These are phyloP conservation scores for Beta lomatogona DNA, from an alignment of 179 eudicot species.

Conservation along the genomic window DNA sequence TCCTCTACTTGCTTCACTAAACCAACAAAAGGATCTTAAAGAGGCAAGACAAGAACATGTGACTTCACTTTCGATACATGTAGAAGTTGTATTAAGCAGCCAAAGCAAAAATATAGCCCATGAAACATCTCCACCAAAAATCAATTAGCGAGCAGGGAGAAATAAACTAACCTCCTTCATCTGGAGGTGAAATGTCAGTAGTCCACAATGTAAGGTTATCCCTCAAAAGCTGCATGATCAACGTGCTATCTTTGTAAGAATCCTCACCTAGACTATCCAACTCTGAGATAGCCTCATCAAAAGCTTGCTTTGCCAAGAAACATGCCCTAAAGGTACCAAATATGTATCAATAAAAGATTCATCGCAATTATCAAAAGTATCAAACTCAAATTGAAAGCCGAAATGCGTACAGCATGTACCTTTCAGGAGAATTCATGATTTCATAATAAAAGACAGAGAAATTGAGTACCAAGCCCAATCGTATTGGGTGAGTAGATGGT, in stretches of 20 bases:
- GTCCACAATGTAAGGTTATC: conserved; percentile 38
- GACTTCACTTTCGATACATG: neutral
- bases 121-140: too few relatives aligned
- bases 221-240: conserved; percentile 34
- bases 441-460: conserved; percentile 68
- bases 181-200: conserved; percentile 22
- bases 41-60: too few relatives aligned
- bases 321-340: conserved; percentile 28
- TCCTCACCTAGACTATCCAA: conserved; percentile 30
- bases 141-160: neutral
- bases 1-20: too few relatives aligned
- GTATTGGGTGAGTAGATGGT: conserved; percentile 57
- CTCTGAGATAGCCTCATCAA: conserved; percentile 34
- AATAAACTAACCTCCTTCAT: conserved; percentile 25
- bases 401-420: conserved; percentile 26
- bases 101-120: too few relatives aligned
- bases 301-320: conserved; percentile 31
- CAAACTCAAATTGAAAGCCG: neutral
- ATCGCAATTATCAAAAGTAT: neutral
- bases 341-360: neutral
- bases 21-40: too few relatives aligned
- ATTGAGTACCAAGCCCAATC: conserved; percentile 59
- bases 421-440: conserved; percentile 61
- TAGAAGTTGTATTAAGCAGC: too few relatives aligned
- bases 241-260: conserved; percentile 32